Percentiles rank a stretch among this genome's conserved stretches.
These are phyloP conservation scores for Geum urbanum DNA, from an alignment of 306 rosid species.

Conservation along the genomic window DNA sequence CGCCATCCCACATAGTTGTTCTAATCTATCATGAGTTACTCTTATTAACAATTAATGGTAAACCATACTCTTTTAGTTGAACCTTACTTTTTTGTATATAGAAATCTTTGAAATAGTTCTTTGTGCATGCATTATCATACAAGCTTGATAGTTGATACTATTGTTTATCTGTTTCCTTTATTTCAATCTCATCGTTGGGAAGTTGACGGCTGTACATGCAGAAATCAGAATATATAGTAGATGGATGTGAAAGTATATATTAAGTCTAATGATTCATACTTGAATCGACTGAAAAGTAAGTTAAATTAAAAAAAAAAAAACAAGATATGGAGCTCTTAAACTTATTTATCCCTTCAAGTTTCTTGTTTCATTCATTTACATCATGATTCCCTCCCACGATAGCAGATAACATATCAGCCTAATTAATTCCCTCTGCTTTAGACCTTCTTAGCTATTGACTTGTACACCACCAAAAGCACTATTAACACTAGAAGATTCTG, in stretches of 20 bases:
- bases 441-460: constrained; percentile 13
- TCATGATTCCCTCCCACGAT: constrained; percentile 7
- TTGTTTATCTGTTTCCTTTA: not conserved
- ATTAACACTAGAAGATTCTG: not conserved
- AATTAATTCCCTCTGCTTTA: not conserved
- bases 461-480: constrained; percentile 30
- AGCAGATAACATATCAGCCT: not conserved
- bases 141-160: not conserved
- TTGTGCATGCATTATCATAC: not conserved
- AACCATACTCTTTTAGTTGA: no score
- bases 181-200: constrained; percentile 9
- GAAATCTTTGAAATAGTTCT: no score
- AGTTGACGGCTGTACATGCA: constrained; percentile 15
- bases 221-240: not conserved
- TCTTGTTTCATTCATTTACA: constrained; percentile 18
- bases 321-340: constrained; percentile 2
- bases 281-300: constrained; percentile 12
- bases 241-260: not conserved
- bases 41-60: no score
- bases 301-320: not conserved
- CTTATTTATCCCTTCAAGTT: constrained; percentile 6
- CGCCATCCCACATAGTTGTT: no score
- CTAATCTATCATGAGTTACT: no score
- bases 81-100: no score
- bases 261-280: constrained; percentile 10